Evolutionary conservation across 371 early-diverging fungal species (phyloP), one percentile per base, ranked within the genome.

Genomic region (Mortierella sp.): DNA sequence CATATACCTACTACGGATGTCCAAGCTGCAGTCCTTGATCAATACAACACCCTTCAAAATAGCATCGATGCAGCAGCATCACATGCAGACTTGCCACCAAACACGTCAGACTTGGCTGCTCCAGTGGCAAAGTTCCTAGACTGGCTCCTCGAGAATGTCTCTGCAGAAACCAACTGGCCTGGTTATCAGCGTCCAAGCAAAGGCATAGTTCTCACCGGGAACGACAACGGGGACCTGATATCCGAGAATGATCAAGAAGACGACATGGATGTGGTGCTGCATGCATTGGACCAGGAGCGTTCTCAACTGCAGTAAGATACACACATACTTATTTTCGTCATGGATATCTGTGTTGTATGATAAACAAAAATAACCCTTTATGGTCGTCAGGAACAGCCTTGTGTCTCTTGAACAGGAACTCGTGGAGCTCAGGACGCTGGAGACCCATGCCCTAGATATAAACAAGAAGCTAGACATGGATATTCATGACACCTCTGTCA

Each of bases 121-220:
- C 55, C 63, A 15, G 46, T 44, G 27, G 24, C 62, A 39, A 24
- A 50, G 23, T 76, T 76, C 26, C 24, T 76, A 4, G 60, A 70
- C 17, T 76, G 76, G 76, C 32, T 76, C 24, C 27, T 69, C 50
- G 49, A 76, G 6, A 76, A 61, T 30, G 54, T 69, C 43, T 47
- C 70, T 12, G 70, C 76, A 26, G 65, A 60, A n/a, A 60, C 62
- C 21, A 76, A 70, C 31, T 76, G 70, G 76, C 65, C 62, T 14
- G 58, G 42, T 53, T 63, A 64, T 32, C 49, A 54, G 47, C 27
- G 42, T n/a, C 11, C 12, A 37, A 28, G 27, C 12, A 4, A 1
- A 2, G 6, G 1, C 31, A 4, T 37, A 23, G 24, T 9, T n/a
- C 15, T 42, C 30, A 14, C 14, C 14, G 37, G 37, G 14, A 14